Conservation (phyloP, 805 yeast genomes). For the Yamadazyma insecticola region DNA sequence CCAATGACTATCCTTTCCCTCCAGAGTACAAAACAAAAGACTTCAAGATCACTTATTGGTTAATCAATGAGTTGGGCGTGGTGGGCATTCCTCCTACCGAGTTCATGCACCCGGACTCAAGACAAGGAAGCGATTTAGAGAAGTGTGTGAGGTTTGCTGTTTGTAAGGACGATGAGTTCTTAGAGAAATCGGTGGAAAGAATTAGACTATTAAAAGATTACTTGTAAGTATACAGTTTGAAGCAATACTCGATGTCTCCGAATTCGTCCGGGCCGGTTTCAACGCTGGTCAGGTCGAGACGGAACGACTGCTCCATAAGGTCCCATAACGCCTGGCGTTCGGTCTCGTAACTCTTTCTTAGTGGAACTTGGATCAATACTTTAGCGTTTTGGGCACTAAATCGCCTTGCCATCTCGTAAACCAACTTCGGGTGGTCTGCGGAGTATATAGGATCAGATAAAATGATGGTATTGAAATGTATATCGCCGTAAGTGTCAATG, state of each 20-base stretch:
- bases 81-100: constrained; percentile 98
- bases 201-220: constrained; percentile 67
- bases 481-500: constrained; percentile 17
- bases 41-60: constrained; percentile 88
- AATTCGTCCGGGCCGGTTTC: constrained; percentile 83
- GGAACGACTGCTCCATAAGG: constrained; percentile 38
- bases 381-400: constrained; percentile 41
- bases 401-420: constrained; percentile 51
- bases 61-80: constrained; percentile 86
- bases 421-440: constrained; percentile 70
- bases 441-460: constrained; percentile 91
- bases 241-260: constrained; percentile 63
- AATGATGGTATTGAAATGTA: constrained; percentile 54
- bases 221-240: constrained; percentile 30
- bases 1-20: constrained; percentile 68
- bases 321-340: constrained; percentile 63
- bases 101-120: constrained; percentile 66
- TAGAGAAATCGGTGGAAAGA: constrained; percentile 78
- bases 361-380: constrained; percentile 72
- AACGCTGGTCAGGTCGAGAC: constrained; percentile 30
- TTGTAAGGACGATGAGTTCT: constrained; percentile 82
- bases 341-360: constrained; percentile 58
- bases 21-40: constrained; percentile 72
- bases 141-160: constrained; percentile 90
- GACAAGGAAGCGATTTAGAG: constrained; percentile 65